phyloP scores from a whole-genome alignment of 495 filamentous ascomycete genomes.

The Penicillium chermesinum region DNA sequence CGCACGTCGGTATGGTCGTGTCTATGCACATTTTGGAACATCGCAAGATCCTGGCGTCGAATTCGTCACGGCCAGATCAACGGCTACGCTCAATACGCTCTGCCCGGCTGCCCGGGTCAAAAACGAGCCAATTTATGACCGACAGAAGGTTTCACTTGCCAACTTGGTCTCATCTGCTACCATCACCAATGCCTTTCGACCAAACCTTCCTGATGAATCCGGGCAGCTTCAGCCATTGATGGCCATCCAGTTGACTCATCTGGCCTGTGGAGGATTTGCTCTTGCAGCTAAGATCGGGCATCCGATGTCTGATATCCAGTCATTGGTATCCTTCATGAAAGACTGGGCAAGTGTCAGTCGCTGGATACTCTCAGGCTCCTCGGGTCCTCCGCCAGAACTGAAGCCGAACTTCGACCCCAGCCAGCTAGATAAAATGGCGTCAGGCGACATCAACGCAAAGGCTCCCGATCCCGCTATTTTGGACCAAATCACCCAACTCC shows the following conservation, averaged over 20 bases:
- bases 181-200: conserved; percentile 5
- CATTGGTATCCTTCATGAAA: conserved; percentile 43
- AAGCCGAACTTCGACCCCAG: conserved; percentile 24
- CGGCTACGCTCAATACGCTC: conserved; percentile 21
- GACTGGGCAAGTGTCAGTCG: conserved; percentile 34
- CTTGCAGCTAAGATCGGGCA: conserved; percentile 41
- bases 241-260: conserved; percentile 34
- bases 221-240: conserved; percentile 22
- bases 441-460: conserved; percentile 26
- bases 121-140: conserved; percentile 23
- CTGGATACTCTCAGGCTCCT: conserved; percentile 6
- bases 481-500: conserved; percentile 13
- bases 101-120: conserved; percentile 21
- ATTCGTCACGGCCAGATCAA: conserved; percentile 24
- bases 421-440: conserved; percentile 21
- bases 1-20: conserved; percentile 29
- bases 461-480: conserved; percentile 15
- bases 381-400: conserved; percentile 1
- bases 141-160: conserved; percentile 15
- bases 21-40: conserved; percentile 29
- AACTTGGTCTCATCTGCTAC: conserved; percentile 6
- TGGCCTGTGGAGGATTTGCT: conserved; percentile 38
- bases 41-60: conserved; percentile 31
- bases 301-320: conserved; percentile 43
- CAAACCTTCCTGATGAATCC: neutral